Conservation (phyloP, 805 yeast species). For the Wickerhamomyces silvicola region DNA sequence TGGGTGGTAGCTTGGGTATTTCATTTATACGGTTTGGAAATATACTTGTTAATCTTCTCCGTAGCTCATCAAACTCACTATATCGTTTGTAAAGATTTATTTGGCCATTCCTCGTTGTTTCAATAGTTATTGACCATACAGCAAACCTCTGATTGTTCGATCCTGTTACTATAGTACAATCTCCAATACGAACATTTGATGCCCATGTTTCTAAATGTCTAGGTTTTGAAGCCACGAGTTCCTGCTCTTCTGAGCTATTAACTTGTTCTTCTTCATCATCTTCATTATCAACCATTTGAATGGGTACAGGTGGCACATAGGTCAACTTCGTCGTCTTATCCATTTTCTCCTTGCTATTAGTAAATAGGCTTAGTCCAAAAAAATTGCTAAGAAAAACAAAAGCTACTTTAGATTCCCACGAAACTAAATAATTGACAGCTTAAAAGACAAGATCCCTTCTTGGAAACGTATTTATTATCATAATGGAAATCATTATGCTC, state of each 20-base stretch:
- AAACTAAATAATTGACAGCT: conserved; percentile 36
- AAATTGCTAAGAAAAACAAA: not conserved
- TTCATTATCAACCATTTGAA: conserved; percentile 29
- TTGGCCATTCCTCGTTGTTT: conserved; percentile 25
- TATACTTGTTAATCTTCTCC: conserved; percentile 28
- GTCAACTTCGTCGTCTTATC: conserved; percentile 9
- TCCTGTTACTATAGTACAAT: conserved; percentile 33
- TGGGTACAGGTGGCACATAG: conserved; percentile 34
- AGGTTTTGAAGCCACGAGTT: too few species aligned
- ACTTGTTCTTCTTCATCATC: conserved; percentile 9
- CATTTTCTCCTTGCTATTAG: not conserved
- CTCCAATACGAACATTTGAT: conserved; percentile 29
- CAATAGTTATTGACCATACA: conserved; percentile 33
- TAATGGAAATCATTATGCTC: conserved; percentile 55
- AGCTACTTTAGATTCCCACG: not conserved
- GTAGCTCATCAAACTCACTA: conserved; percentile 51
- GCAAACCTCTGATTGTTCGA: conserved; percentile 33
- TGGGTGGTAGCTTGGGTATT: conserved; percentile 42
- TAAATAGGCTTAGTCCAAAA: conserved; percentile 1
- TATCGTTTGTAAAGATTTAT: conserved; percentile 53
- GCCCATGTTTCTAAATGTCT: conserved; percentile 30
- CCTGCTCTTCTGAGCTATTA: not conserved
- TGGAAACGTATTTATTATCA: conserved; percentile 44
- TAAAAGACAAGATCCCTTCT: conserved; percentile 41
- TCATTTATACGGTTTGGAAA: conserved; percentile 31